Evolutionary conservation across 139 green algal genomes (phyloP).

Genomic region (Chlorella ohadii): DNA sequence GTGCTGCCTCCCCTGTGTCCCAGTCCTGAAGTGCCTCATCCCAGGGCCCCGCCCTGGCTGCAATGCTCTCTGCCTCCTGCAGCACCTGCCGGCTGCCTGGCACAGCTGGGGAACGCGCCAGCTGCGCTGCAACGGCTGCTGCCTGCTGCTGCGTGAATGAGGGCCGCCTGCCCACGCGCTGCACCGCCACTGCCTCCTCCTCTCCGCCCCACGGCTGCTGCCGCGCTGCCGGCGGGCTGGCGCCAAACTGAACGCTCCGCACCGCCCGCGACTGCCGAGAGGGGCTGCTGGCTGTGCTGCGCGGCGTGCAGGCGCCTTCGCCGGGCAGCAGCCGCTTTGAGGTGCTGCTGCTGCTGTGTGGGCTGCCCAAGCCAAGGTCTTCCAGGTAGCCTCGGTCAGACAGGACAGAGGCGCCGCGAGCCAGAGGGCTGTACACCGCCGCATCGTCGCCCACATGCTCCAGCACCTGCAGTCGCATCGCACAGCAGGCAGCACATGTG

Average conservation of each 20-base stretch:
- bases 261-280: not conserved
- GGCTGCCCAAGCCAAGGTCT: no score
- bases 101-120: not conserved
- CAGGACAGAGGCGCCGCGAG: not conserved
- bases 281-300: not conserved
- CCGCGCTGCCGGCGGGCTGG: no score
- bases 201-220: not conserved
- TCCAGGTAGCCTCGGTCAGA: not conserved
- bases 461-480: slow-evolving; percentile 13
- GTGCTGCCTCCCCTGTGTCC: not conserved
- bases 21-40: not conserved
- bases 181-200: not conserved
- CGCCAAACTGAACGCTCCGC: not conserved
- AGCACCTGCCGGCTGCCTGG: not conserved
- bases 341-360: no score
- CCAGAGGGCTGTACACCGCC: slow-evolving; percentile 30
- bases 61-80: not conserved
- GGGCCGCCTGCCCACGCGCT: not conserved
- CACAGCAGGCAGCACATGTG: not conserved
- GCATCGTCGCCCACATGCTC: slow-evolving; percentile 20
- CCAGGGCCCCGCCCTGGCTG: not conserved
- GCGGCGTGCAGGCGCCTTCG: slow-evolving; percentile 1
- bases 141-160: not conserved
- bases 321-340: not conserved
- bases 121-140: not conserved